These are phyloP conservation scores for Ceratocystis alfenasii DNA, from an alignment of 2,329 filamentous ascomycete species.

Conservation along the genomic window DNA sequence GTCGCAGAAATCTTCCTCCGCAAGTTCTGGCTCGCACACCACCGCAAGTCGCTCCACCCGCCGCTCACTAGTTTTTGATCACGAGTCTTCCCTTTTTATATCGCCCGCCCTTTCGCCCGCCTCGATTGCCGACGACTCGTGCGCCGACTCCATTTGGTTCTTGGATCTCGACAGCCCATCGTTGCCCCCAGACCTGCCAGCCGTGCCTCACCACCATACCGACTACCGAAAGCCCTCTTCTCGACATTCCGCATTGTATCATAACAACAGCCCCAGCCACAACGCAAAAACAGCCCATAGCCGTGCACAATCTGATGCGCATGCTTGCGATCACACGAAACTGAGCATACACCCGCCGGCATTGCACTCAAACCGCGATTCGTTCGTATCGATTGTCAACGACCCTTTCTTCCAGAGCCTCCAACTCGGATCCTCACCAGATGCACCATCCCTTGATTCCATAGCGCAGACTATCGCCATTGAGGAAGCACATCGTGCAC, in stretches of 20 bases:
- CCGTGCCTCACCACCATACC: background rate
- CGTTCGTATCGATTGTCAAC: constrained; percentile 43
- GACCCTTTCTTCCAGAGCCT: constrained; percentile 42
- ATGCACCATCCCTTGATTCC: constrained; percentile 29
- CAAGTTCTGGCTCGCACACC: constrained; percentile 10
- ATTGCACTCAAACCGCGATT: constrained; percentile 32
- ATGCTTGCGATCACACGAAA: background rate
- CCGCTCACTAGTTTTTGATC: constrained; percentile 20
- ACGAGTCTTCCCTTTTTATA: constrained; percentile 22
- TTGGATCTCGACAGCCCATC: constrained; percentile 16
- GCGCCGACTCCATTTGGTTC: constrained; percentile 14
- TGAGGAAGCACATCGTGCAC: constrained; percentile 18
- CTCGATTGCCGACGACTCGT: constrained; percentile 13
- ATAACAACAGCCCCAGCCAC: background rate
- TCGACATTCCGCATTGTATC: background rate
- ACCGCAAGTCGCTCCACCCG: constrained; percentile 9
- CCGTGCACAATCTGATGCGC: background rate
- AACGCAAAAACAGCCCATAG: background rate
- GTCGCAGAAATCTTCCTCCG: constrained; percentile 20
- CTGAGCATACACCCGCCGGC: background rate
- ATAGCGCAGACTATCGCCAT: constrained; percentile 12
- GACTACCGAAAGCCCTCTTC: background rate
- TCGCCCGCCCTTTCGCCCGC: constrained; percentile 19
- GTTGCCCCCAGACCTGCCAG: background rate
- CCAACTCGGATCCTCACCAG: constrained; percentile 16